Base-by-base conservation (phyloP, 257 asterid species). In the Cynanchum wilfordii region DNA sequence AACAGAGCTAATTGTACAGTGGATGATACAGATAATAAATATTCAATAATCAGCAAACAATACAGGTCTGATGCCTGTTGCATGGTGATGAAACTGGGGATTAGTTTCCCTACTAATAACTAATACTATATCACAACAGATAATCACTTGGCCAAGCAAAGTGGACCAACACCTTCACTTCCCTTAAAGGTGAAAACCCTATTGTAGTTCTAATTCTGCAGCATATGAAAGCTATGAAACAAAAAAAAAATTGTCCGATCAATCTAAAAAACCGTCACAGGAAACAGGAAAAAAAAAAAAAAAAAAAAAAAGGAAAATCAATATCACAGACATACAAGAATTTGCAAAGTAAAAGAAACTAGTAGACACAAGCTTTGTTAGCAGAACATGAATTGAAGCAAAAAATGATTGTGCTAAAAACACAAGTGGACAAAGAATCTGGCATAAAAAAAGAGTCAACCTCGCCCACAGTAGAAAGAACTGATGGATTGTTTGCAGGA, bases 401-500 rank as follows among this genome's bases (percentile, higher is more conserved):
- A 38, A 42, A 45, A 24, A 10, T 42, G 29, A 49, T 68, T 9
- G 17, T 44, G 42, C 40, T 20, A 15, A 49, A 27, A 44, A 47
- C 20, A 47, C 12, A n/a, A 49, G 17, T 12, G 42, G 22, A 68
- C 12, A 15, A 49, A 68, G 59, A 47, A 22, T 22, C 55, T 16
- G 40, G n/a, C 27, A 24, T 15, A 47, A 47, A 11, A 64, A 20
- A 68, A 7, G 27, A 49, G 72, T 68, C 72, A 68, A 68, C 72
- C 72, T 68, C 42, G 17, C 72, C 12, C 17, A 47, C 16, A 68
- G 24, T 15, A 49, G 36, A 24, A 67, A 22, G 33, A 11, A 30
- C 20, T 24, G 22, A 10, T 20, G 59, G 57, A 45, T 68, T 44
- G 1, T 67, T 42, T 47, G 44, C 33, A 40, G 44, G 59, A 24